Conservation (phyloP, 305 asterid genomes). For the Solanum chacoense region DNA sequence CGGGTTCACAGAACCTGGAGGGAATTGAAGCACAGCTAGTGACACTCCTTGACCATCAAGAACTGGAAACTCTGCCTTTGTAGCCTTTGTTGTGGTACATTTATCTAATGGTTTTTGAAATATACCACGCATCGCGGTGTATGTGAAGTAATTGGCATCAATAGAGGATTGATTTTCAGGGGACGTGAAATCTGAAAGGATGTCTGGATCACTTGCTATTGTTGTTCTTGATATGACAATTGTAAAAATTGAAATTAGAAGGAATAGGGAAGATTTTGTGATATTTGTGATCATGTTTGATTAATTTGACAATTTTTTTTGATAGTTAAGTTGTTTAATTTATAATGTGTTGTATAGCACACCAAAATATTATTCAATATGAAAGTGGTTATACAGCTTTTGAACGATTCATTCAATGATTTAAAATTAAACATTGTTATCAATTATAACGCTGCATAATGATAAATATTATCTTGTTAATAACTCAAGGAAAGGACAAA, state of each 20-base stretch:
- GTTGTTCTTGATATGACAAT: not conserved
- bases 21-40: not conserved
- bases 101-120: not conserved
- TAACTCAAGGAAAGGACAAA: not conserved
- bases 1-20: not conserved
- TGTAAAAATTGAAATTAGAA: not conserved
- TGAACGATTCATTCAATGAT: not conserved
- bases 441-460: not conserved
- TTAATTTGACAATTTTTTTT: not conserved
- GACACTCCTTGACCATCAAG: not conserved
- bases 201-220: not conserved
- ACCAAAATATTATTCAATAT: not conserved
- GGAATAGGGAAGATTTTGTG: not conserved
- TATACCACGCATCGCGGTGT: not conserved
- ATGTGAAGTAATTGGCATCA: not conserved
- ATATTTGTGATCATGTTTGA: not conserved
- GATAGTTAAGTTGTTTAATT: not conserved
- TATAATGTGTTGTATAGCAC: not conserved
- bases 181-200: not conserved
- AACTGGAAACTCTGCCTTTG: not conserved
- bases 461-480: not conserved
- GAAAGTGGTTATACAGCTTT: not conserved
- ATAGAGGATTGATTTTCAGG: not conserved
- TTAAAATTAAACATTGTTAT: not conserved
- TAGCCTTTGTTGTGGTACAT: not conserved